Conservation (phyloP, 2,329 filamentous ascomycete species). For the Pezicula rhizophila region DNA sequence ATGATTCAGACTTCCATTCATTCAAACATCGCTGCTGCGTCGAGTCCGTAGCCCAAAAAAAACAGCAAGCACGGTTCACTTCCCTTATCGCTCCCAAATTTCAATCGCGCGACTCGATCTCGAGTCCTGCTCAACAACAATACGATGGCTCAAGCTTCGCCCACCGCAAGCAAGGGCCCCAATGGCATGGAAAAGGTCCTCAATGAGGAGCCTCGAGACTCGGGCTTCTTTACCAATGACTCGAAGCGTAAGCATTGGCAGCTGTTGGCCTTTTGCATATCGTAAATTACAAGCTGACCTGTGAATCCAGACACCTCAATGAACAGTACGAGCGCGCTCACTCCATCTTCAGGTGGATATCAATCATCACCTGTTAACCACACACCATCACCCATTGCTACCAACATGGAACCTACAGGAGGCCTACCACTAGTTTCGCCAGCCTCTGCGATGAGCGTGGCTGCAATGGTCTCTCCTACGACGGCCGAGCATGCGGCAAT, state of each 20-base stretch:
- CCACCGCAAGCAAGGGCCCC: not conserved
- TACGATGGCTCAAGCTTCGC: not conserved
- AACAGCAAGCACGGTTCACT: too few relatives aligned
- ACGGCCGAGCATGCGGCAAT: constrained; percentile 29
- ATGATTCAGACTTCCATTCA: too few relatives aligned
- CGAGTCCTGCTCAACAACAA: too few relatives aligned
- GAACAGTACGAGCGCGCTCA: constrained; percentile 32
- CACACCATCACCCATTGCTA: constrained; percentile 52
- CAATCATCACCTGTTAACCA: constrained; percentile 48
- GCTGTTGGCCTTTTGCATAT: not conserved
- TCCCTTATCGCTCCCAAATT: too few relatives aligned
- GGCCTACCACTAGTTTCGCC: constrained; percentile 49
- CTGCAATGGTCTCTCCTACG: constrained; percentile 59
- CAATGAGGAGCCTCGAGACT: constrained; percentile 1
- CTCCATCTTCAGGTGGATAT: constrained; percentile 40
- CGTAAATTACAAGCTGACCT: constrained; percentile 5
- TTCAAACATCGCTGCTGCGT: too few relatives aligned
- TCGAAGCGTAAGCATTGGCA: constrained; percentile 12
- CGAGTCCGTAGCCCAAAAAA: too few relatives aligned
- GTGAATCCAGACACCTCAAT: constrained; percentile 31
- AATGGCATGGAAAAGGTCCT: not conserved
- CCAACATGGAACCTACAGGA: constrained; percentile 28
- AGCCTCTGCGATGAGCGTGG: constrained; percentile 56
- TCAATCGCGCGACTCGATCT: too few relatives aligned
- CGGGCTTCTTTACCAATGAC: constrained; percentile 10